phyloP scores from a whole-genome alignment of 257 asterid species.

The Dorcoceras hygrometricum region DNA sequence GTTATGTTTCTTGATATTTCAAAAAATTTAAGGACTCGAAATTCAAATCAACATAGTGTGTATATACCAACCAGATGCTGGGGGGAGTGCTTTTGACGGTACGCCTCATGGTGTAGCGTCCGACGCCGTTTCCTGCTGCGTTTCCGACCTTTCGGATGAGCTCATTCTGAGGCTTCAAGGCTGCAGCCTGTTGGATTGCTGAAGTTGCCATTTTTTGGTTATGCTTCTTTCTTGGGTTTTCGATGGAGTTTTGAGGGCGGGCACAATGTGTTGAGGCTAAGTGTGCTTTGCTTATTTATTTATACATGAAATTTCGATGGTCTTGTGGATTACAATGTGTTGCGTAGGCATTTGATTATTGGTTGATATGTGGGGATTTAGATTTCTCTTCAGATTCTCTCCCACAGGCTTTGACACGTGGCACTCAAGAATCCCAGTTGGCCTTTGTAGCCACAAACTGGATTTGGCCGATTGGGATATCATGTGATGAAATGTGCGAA shows the following conservation, averaged over 20 bases:
- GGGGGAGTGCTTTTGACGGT: constrained; percentile 80
- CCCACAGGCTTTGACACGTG: constrained; percentile 41
- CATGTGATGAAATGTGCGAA: no score
- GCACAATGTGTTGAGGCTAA: no score
- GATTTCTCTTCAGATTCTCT: constrained; percentile 44
- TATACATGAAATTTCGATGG: constrained; percentile 28
- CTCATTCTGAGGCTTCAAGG: constrained; percentile 64
- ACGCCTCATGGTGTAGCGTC: constrained; percentile 89
- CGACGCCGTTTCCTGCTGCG: constrained; percentile 29
- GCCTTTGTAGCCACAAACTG: neutral
- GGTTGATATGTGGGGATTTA: constrained; percentile 36
- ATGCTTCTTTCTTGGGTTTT: no score
- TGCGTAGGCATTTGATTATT: constrained; percentile 46
- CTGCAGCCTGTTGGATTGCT: constrained; percentile 71
- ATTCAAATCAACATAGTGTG: no score
- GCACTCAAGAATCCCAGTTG: constrained; percentile 28
- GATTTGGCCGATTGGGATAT: neutral
- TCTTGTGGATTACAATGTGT: constrained; percentile 40
- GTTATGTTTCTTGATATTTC: no score
- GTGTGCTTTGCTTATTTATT: neutral
- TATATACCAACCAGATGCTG: constrained; percentile 70
- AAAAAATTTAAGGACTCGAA: no score
- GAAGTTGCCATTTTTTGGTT: constrained; percentile 69
- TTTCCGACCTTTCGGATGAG: constrained; percentile 56
- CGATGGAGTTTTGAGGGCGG: no score